Base-by-base conservation (phyloP, 140 eudicot genomes). In the Senecio squalidus region DNA sequence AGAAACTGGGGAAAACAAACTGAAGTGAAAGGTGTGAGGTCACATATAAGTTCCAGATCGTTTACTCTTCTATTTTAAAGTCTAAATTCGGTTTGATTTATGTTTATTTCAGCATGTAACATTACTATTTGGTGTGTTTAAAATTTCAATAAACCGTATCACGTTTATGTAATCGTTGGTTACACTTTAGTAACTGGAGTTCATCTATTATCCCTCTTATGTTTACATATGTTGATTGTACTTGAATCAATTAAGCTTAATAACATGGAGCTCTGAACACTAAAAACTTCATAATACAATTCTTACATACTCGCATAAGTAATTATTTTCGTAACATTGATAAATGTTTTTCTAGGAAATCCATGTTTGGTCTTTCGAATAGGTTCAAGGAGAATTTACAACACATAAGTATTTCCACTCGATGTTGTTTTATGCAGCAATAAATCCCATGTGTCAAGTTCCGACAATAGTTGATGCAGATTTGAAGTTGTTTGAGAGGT, bases 401-500 rank as follows among this genome's bases (percentile, higher is more conserved):
- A n/a, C n/a, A n/a, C n/a, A n/a, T n/a, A n/a, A n/a, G n/a, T n/a
- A 22, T 40, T n/a, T 27, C 20, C 44, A 0, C n/a, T 24, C 26
- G 22, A n/a, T 28, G 30, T 38, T 53, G 16, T 3, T 61, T 10
- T 45, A 36, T n/a, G n/a, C n/a, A n/a, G n/a, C n/a, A n/a, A n/a
- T n/a, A n/a, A n/a, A n/a, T n/a, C n/a, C n/a, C n/a, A n/a, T n/a
- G n/a, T n/a, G n/a, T n/a, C n/a, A n/a, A n/a, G n/a, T n/a, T n/a
- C n/a, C n/a, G n/a, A n/a, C n/a, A 23, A 80, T 88, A 50, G 80
- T 76, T 25, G 73, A 88, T 74, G 96, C 84, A 59, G 55, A 56
- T 16, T 81, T 88, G 53, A 88, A 78, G 86, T 86, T 88, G 41
- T 80, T 67, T 71, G 96, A 87, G 72, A 83, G 94, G 96, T 87